phyloP scores from a whole-genome alignment of 73 alveolate genomes.

The Paraurostyla sp. region DNA sequence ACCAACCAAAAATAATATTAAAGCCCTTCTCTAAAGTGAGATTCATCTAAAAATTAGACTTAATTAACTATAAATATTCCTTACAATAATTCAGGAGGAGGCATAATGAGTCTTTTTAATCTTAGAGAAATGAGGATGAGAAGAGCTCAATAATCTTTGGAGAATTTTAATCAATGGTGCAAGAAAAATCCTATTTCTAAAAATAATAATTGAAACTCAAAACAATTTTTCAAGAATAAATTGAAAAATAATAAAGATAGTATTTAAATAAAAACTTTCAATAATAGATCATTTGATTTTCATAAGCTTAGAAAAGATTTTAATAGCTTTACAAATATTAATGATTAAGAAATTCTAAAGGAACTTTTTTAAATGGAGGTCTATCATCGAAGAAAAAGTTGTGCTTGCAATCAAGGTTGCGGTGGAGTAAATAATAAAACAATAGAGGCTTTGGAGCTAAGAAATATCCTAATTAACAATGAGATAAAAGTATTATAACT shows the following conservation, averaged over 20 bases:
- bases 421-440: neutral
- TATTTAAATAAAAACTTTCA: neutral
- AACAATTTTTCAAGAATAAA: neutral
- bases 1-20: neutral
- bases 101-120: neutral
- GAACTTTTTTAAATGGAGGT: neutral
- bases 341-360: neutral
- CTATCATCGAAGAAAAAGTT: slow-evolving; percentile 44
- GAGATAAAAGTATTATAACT: neutral
- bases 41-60: neutral
- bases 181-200: neutral
- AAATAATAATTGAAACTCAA: neutral
- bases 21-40: neutral
- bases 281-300: slow-evolving; percentile 34
- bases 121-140: neutral
- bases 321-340: neutral
- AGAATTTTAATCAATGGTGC: neutral
- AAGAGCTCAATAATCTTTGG: no score
- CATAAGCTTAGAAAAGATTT: neutral
- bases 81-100: neutral
- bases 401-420: slow-evolving; percentile 19
- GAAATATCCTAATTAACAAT: neutral
- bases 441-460: neutral
- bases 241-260: neutral
- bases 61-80: neutral